phyloP scores from a whole-genome alignment of 306 rosid genomes.

The Pyrus communis region DNA sequence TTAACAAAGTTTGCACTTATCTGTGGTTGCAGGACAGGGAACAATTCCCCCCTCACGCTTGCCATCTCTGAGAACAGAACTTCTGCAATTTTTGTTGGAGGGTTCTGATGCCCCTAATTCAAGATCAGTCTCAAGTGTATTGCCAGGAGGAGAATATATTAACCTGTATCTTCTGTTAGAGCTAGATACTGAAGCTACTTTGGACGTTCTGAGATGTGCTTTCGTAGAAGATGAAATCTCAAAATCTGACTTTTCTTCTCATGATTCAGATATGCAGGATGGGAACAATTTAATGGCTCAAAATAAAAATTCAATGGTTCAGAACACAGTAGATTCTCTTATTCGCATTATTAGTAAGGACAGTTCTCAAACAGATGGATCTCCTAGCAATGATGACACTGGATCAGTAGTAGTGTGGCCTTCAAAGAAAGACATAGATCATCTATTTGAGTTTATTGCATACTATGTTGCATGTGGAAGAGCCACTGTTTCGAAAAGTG shows the following conservation, averaged over 20 bases:
- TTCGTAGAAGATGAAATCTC: conserved; percentile 50
- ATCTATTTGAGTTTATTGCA: conserved; percentile 72
- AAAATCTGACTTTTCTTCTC: conserved; percentile 27
- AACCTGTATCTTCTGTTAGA: conserved; percentile 68
- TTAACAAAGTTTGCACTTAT: neutral
- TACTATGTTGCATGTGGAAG: conserved; percentile 66
- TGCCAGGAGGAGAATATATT: conserved; percentile 28
- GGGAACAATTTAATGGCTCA: conserved; percentile 27
- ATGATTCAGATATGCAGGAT: conserved; percentile 24
- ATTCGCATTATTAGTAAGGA: conserved; percentile 46
- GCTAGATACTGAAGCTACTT: conserved; percentile 77
- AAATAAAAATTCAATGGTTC: conserved; percentile 47
- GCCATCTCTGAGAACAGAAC: conserved; percentile 80
- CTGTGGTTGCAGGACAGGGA: conserved; percentile 67
- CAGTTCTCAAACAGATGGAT: conserved; percentile 36
- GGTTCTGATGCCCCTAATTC: conserved; percentile 37
- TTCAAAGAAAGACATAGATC: conserved; percentile 56
- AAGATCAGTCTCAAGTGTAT: conserved; percentile 30
- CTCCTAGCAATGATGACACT: conserved; percentile 25
- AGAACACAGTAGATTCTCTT: conserved; percentile 69
- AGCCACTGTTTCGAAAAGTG: conserved; percentile 58
- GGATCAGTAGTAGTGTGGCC: conserved; percentile 48
- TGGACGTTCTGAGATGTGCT: conserved; percentile 71
- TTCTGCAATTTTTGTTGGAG: conserved; percentile 68
- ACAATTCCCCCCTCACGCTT: conserved; percentile 54